Percentiles rank a stretch among this genome's conserved stretches.
Conservation (phyloP, 257 asterid species). For the Solanum pennellii region DNA sequence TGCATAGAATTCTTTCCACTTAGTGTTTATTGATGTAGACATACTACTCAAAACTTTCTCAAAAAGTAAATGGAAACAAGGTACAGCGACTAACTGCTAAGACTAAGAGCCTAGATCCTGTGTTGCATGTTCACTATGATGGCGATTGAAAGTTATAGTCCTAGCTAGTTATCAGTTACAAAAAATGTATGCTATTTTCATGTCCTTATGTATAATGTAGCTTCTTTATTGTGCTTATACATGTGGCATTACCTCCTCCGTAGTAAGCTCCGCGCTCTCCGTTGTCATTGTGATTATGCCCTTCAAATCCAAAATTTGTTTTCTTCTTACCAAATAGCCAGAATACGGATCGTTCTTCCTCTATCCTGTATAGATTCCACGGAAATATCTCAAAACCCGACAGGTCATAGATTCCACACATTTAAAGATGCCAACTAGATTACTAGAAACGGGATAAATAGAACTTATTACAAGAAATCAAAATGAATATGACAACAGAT, state of each 20-base stretch:
- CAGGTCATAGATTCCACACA: not conserved
- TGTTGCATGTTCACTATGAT: not conserved
- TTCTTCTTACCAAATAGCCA: not conserved
- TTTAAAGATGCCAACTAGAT: not conserved
- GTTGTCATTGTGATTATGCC: conserved; percentile 12
- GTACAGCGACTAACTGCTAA: not conserved
- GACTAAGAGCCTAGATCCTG: not conserved
- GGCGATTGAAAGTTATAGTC: not conserved
- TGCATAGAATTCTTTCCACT: not conserved
- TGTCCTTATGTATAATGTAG: not conserved
- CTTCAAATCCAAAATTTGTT: conserved; percentile 19
- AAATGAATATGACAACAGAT: not conserved
- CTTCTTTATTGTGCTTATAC: not conserved
- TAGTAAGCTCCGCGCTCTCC: conserved; percentile 50
- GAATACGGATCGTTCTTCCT: not conserved
- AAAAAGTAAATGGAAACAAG: not conserved
- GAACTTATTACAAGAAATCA: not conserved
- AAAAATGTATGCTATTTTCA: not conserved
- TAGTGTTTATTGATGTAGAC: not conserved
- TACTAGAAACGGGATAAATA: not conserved
- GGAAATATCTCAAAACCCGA: not conserved
- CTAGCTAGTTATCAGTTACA: not conserved
- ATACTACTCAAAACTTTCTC: not conserved
- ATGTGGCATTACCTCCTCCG: conserved; percentile 31
- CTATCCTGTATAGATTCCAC: not conserved